phyloP scores from a whole-genome alignment of 1,284 basidiomycete genomes.

The Pseudozyma sp. region DNA sequence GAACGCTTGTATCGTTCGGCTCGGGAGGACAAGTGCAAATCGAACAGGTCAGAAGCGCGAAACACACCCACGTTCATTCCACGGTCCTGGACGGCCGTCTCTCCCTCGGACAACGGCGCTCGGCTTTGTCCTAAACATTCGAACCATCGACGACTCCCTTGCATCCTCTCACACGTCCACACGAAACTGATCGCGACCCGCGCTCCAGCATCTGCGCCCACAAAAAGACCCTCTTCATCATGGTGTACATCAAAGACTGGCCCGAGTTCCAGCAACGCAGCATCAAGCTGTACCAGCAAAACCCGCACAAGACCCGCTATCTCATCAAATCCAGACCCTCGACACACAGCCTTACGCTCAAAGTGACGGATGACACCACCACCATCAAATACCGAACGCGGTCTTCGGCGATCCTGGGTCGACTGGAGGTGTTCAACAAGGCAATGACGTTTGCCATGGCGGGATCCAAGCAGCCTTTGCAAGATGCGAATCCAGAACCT shows the following conservation, averaged over 20 bases:
- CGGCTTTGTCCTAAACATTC: too few relatives aligned
- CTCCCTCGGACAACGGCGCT: too few relatives aligned
- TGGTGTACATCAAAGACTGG: conserved; percentile 64
- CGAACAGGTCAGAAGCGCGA: too few relatives aligned
- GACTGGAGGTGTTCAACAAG: conserved; percentile 89
- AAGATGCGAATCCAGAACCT: conserved; percentile 36
- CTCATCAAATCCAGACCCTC: conserved; percentile 56
- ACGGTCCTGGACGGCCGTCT: too few relatives aligned
- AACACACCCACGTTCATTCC: too few relatives aligned
- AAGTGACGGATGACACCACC: conserved; percentile 60
- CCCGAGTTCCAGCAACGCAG: conserved; percentile 55
- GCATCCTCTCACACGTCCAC: too few relatives aligned
- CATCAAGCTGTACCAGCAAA: conserved; percentile 49
- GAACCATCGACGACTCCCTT: too few relatives aligned
- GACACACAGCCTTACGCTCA: conserved; percentile 53
- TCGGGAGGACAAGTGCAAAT: too few relatives aligned
- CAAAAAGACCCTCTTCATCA: conserved; percentile 9
- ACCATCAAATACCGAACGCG: conserved; percentile 89
- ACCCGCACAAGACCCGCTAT: conserved; percentile 54
- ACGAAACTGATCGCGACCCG: too few relatives aligned
- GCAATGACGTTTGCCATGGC: conserved; percentile 82
- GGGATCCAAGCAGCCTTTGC: conserved; percentile 31
- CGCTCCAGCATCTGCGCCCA: background rate
- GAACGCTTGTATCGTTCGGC: background rate
- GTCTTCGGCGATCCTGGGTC: conserved; percentile 90